A percentile compares a stretch with the other conserved stretches of the same genome.
Conservation (phyloP, 805 yeast species). For the Candida khao-thaluensis region DNA sequence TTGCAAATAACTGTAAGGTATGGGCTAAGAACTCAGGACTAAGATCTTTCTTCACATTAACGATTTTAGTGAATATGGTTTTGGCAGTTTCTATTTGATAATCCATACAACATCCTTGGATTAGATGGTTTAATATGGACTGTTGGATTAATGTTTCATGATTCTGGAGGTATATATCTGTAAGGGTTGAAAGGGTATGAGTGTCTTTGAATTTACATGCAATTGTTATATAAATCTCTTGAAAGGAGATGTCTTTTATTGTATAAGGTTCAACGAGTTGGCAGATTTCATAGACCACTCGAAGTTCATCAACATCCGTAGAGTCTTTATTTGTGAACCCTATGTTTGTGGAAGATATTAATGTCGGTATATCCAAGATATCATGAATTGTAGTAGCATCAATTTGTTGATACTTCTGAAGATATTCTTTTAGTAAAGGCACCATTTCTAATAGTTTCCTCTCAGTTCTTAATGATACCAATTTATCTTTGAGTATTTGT, state of each 20-base stretch:
- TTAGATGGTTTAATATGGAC: constrained; percentile 26
- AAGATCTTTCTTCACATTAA: constrained; percentile 13
- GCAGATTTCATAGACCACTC: background rate
- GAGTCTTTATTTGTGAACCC: too few species aligned
- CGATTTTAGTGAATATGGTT: constrained; percentile 18
- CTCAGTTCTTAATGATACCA: background rate
- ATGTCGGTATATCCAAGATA: constrained; percentile 1
- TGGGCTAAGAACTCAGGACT: constrained; percentile 26
- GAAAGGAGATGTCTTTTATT: constrained; percentile 4
- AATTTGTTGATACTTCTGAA: background rate
- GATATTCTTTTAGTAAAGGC: background rate
- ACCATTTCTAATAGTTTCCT: background rate
- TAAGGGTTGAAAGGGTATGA: constrained; percentile 10
- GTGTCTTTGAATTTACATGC: constrained; percentile 37
- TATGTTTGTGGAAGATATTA: too few species aligned
- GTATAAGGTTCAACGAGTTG: constrained; percentile 1
- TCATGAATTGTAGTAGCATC: background rate
- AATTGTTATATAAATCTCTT: constrained; percentile 27
- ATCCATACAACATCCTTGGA: constrained; percentile 30
- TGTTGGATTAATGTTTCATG: constrained; percentile 18
- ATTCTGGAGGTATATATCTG: constrained; percentile 12
- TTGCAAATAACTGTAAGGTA: constrained; percentile 18
- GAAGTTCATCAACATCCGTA: background rate
- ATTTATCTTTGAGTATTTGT: background rate
- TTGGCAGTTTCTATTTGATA: constrained; percentile 35